Evolutionary conservation across 768 basidiomycete species (phyloP).

Genomic region (Boletus vermiculosoides): DNA sequence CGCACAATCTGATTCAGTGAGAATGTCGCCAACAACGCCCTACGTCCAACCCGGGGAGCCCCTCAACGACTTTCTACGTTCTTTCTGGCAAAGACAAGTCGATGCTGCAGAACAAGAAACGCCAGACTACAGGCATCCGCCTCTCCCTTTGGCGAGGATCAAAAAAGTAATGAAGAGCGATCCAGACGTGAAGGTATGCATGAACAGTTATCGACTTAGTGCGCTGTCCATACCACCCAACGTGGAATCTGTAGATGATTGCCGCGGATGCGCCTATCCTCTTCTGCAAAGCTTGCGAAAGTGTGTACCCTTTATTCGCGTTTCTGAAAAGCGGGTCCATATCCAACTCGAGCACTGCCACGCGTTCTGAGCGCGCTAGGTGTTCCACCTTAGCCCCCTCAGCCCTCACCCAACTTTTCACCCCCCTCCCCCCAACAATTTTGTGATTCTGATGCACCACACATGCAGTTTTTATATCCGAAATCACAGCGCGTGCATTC

Average conservation of each 20-base stretch:
- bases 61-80: conserved; percentile 80
- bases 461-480: conserved; percentile 85
- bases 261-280: conserved; percentile 96
- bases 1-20: conserved; percentile 21
- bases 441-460: not conserved
- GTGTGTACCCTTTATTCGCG: conserved; percentile 50
- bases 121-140: conserved; percentile 84
- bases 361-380: not conserved
- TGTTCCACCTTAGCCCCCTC: not conserved
- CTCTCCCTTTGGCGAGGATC: conserved; percentile 90
- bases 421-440: no score
- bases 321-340: not conserved
- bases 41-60: conserved; percentile 83
- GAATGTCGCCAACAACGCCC: conserved; percentile 45
- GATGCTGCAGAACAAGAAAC: conserved; percentile 85
- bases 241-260: conserved; percentile 71
- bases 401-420: no score
- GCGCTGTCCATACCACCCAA: conserved; percentile 1
- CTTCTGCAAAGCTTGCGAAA: conserved; percentile 98
- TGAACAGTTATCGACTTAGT: not conserved
- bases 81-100: conserved; percentile 90
- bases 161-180: conserved; percentile 99
- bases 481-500: conserved; percentile 94
- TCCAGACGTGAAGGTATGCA: conserved; percentile 87
- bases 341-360: conserved; percentile 4